Conservation (phyloP, 1,139 yeast species). For the Debaryomyces robertsiae region DNA sequence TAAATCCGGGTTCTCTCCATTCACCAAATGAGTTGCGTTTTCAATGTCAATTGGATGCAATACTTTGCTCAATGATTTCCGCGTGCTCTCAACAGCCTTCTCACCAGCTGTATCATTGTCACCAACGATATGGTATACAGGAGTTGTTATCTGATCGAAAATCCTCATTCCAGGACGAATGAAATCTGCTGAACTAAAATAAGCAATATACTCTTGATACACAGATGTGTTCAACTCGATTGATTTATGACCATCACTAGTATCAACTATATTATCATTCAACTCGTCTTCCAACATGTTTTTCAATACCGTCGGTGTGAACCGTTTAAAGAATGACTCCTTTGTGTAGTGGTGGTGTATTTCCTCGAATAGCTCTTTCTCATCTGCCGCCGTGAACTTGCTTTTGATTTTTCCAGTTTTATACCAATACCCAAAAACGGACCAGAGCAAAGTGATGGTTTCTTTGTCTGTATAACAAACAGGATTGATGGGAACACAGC, state of each 20-base stretch:
- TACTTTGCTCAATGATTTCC: conserved; percentile 23
- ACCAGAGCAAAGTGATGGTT: conserved; percentile 12
- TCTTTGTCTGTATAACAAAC: conserved; percentile 36
- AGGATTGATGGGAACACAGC: conserved; percentile 56
- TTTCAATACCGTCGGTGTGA: conserved; percentile 43
- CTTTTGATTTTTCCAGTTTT: conserved; percentile 13
- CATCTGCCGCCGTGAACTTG: conserved; percentile 11
- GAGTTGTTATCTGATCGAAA: conserved; percentile 21
- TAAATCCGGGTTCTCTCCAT: conserved; percentile 50
- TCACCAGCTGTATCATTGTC: conserved; percentile 42
- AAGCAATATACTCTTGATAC: conserved; percentile 2
- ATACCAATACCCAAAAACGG: conserved; percentile 11
- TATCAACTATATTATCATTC: neutral
- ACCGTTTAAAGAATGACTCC: conserved; percentile 43
- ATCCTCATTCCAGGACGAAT: conserved; percentile 1
- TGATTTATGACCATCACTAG: neutral
- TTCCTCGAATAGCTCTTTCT: conserved; percentile 25
- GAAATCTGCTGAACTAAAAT: conserved; percentile 2
- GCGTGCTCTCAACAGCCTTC: conserved; percentile 22
- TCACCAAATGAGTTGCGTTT: conserved; percentile 49
- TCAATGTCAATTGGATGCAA: conserved; percentile 31
- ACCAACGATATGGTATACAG: conserved; percentile 47
- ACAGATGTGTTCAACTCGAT: conserved; percentile 3
- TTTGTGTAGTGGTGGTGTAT: conserved; percentile 39
- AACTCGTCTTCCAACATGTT: conserved; percentile 38